Evolutionary conservation across 2,329 filamentous ascomycete species (phyloP), one percentile per base, ranked within the genome.

Genomic region (Colletotrichum theobromicola): DNA sequence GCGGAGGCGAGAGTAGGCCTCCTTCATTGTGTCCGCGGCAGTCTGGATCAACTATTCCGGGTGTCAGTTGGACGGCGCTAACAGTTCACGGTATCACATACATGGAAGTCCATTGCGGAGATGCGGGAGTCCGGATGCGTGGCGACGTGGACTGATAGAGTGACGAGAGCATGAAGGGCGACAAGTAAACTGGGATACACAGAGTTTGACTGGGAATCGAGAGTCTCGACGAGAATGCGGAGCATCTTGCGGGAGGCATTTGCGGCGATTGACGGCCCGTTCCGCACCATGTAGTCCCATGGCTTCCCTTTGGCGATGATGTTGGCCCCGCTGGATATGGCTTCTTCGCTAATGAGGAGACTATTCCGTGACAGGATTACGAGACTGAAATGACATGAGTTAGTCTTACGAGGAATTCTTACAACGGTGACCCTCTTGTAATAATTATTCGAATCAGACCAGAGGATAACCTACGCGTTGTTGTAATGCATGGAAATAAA

Each of bases 401-500:
- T 1, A n/a, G 7, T 24, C n/a, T 8, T 15, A 9, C 3, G 2
- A n/a, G n/a, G 1, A n/a, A n/a, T n/a, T n/a, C n/a, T n/a, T n/a
- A n/a, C n/a, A n/a, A n/a, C n/a, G n/a, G n/a, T n/a, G n/a, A n/a
- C n/a, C n/a, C n/a, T n/a, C n/a, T n/a, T n/a, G n/a, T n/a, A n/a
- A n/a, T n/a, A n/a, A n/a, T n/a, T 32, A 4, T 5, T 8, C 0
- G 4, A 5, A 32, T 21, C 26, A 57, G 4, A 2, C 18, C n/a
- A 16, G 1, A 13, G 53, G 21, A 7, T 7, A 1, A 46, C 68
- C 15, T 46, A 74, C 68, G 72, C 72, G 42, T 58, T 72, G 6
- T 74, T 67, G 32, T 74, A 74, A 4, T 67, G 72, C 67, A 74
- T 35, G 7, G 72, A 72, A 13, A 74, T 72, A 24, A 67, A 74